Evolutionary conservation across 805 yeast genomes (phyloP).

Genomic region (Zygotorulaspora chibaensis): DNA sequence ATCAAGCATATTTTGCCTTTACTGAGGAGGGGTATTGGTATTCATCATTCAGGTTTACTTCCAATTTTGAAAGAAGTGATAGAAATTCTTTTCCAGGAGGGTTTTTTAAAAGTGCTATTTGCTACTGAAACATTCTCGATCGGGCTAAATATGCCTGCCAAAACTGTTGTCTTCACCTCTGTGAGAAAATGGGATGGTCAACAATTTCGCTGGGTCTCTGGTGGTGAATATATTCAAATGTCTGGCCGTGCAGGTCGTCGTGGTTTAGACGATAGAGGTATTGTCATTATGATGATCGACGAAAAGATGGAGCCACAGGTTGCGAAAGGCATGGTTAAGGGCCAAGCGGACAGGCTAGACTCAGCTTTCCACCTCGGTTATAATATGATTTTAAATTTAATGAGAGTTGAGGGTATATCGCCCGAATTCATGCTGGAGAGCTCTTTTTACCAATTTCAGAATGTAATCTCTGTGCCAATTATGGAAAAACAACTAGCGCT

Average conservation of each 20-base stretch:
- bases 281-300: constrained; percentile 98
- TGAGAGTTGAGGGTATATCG: constrained; percentile 97
- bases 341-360: constrained; percentile 95
- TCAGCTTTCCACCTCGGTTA: constrained; percentile 97
- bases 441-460: constrained; percentile 94
- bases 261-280: constrained; percentile 98
- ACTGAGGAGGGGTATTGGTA: constrained; percentile 92
- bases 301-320: constrained; percentile 99
- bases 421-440: constrained; percentile 96
- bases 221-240: constrained; percentile 99
- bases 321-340: constrained; percentile 99
- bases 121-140: constrained; percentile 98
- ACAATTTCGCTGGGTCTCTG: constrained; percentile 98
- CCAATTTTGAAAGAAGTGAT: constrained; percentile 93
- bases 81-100: constrained; percentile 95
- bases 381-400: constrained; percentile 90
- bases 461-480: constrained; percentile 82
- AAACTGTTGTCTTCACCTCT: constrained; percentile 95
- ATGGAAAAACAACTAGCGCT: constrained; percentile 65
- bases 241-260: constrained; percentile 99
- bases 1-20: constrained; percentile 87
- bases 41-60: constrained; percentile 93
- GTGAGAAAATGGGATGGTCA: constrained; percentile 98
- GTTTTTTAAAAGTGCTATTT: constrained; percentile 85
- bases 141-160: constrained; percentile 99